phyloP scores from a whole-genome alignment of 2,329 filamentous ascomycete genomes.

The Venturia effusa region DNA sequence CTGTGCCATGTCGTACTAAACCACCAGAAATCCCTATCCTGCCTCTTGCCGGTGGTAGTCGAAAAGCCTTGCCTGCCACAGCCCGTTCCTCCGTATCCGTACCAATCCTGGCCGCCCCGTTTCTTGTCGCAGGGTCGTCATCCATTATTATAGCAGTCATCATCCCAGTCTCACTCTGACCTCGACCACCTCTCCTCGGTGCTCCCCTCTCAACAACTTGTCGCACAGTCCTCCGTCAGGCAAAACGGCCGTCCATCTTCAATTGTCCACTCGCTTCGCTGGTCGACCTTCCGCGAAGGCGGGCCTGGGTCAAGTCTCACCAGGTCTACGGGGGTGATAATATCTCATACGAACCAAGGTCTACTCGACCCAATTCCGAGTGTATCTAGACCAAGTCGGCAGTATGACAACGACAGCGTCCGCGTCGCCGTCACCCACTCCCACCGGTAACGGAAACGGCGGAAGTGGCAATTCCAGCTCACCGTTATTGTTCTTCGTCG shows the following conservation, averaged over 20 bases:
- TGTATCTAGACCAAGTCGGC: conserved; percentile 2
- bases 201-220: neutral
- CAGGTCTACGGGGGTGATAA: neutral
- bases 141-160: conserved; percentile 11
- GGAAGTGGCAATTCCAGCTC: conserved; percentile 50
- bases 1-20: neutral
- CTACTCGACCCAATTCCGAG: conserved; percentile 2
- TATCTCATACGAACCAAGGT: neutral
- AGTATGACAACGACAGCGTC: conserved; percentile 11
- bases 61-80: neutral
- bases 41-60: neutral
- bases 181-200: neutral
- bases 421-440: conserved; percentile 12
- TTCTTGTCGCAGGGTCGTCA: neutral
- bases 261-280: neutral
- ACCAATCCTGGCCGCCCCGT: conserved; percentile 11
- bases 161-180: conserved; percentile 9
- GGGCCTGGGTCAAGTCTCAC: neutral
- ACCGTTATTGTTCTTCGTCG: conserved; percentile 83
- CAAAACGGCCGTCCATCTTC: too few species aligned
- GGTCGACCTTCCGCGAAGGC: neutral
- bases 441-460: conserved; percentile 17
- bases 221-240: too few species aligned
- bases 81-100: conserved; percentile 13
- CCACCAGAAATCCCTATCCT: neutral